phyloP scores from a whole-genome alignment of 2,329 filamentous ascomycete genomes.

The Penicillium decumbens region DNA sequence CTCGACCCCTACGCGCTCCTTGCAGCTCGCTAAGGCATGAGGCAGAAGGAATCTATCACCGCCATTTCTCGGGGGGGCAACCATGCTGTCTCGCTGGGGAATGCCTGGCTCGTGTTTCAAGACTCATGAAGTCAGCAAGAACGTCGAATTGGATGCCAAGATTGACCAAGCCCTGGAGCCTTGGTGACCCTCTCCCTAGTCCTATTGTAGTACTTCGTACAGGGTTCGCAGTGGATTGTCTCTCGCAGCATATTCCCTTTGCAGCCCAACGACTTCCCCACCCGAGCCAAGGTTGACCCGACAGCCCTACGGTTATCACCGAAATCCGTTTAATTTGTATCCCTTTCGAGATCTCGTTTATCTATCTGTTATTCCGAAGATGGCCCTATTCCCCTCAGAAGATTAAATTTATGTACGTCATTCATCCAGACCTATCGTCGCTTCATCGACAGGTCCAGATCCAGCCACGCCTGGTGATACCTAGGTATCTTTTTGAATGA shows the following conservation, averaged over 20 bases:
- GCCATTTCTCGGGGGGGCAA: not conserved
- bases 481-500: not conserved
- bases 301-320: not conserved
- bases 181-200: not conserved
- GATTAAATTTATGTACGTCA: not conserved
- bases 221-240: not conserved
- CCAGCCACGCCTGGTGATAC: not conserved
- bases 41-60: not conserved
- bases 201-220: not conserved
- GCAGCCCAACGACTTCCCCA: constrained; percentile 2
- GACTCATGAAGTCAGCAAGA: not conserved
- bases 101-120: not conserved
- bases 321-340: not conserved
- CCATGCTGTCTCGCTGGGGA: not conserved
- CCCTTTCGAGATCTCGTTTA: not conserved
- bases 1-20: not conserved
- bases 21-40: not conserved
- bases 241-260: constrained; percentile 9
- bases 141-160: not conserved
- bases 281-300: not conserved
- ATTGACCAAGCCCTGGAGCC: not conserved
- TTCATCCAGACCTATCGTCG: not conserved
- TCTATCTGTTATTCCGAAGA: not conserved
- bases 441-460: not conserved
- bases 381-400: not conserved